Conservation (phyloP, 345 rosid genomes). For the Gossypium longicalyx region DNA sequence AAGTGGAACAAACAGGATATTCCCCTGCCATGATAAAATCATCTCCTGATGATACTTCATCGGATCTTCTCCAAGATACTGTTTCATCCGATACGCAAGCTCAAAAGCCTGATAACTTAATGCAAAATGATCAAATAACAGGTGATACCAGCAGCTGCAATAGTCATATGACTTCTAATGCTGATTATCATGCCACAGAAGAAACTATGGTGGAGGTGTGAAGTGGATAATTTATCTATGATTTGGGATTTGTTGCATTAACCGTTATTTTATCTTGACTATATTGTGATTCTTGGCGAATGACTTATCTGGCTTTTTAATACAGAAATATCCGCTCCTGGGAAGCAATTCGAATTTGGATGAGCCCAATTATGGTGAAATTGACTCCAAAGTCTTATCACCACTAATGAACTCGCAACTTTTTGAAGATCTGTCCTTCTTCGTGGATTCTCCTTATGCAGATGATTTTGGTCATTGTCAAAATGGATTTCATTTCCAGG, state of each 20-base stretch:
- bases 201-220: constrained; percentile 42
- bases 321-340: constrained; percentile 33
- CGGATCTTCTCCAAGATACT: constrained; percentile 60
- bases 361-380: constrained; percentile 30
- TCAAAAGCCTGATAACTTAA: constrained; percentile 24
- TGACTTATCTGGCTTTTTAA: constrained; percentile 10
- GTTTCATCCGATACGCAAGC: constrained; percentile 25
- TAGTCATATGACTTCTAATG: constrained; percentile 47
- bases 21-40: constrained; percentile 53
- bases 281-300: constrained; percentile 2
- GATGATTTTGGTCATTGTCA: constrained; percentile 65
- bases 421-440: constrained; percentile 29
- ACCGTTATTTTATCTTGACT: neutral
- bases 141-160: constrained; percentile 37
- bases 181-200: constrained; percentile 44
- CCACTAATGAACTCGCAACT: constrained; percentile 40
- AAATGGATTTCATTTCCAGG: constrained; percentile 43
- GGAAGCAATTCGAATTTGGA: constrained; percentile 23
- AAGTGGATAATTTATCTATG: neutral
- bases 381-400: constrained; percentile 40
- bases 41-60: constrained; percentile 58
- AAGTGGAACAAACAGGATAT: constrained; percentile 40
- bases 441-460: constrained; percentile 52
- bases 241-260: neutral
- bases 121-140: constrained; percentile 25